These are phyloP conservation scores for Castanea mollissima DNA, from an alignment of 306 rosid genomes.

Conservation along the genomic window DNA sequence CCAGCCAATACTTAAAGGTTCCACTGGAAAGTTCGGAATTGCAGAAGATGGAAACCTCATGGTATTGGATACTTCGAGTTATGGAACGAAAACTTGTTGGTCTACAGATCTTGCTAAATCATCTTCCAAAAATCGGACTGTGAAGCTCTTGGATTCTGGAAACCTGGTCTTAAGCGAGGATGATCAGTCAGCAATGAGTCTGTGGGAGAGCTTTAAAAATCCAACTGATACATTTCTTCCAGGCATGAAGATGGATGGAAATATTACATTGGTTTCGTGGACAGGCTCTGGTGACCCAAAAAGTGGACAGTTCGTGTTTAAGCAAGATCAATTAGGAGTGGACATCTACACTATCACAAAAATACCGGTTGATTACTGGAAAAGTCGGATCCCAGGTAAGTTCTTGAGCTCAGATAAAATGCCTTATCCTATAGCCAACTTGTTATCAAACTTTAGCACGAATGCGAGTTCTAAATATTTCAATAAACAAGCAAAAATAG, in stretches of 20 bases:
- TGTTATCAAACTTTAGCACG: background rate
- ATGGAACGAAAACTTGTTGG: background rate
- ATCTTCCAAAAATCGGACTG: background rate
- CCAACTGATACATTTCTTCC: background rate
- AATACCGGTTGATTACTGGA: background rate
- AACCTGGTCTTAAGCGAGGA: background rate
- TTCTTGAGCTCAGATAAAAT: background rate
- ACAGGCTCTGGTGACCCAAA: background rate
- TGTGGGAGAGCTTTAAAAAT: background rate
- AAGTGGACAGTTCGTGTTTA: background rate
- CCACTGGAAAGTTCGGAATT: background rate
- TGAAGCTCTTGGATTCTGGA: background rate
- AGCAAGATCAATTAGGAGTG: background rate
- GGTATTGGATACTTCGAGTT: background rate
- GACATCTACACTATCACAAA: background rate
- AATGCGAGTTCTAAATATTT: background rate
- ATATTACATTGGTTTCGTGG: background rate
- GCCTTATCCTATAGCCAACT: fast-evolving
- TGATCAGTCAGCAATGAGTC: background rate
- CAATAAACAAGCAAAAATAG: background rate
- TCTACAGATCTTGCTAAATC: background rate
- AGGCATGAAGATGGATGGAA: background rate
- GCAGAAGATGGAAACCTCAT: background rate
- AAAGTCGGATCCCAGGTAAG: background rate
- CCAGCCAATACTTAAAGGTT: background rate